Conservation (phyloP, 192 early-diverging fungal genomes). For the Linnemannia exigua region DNA sequence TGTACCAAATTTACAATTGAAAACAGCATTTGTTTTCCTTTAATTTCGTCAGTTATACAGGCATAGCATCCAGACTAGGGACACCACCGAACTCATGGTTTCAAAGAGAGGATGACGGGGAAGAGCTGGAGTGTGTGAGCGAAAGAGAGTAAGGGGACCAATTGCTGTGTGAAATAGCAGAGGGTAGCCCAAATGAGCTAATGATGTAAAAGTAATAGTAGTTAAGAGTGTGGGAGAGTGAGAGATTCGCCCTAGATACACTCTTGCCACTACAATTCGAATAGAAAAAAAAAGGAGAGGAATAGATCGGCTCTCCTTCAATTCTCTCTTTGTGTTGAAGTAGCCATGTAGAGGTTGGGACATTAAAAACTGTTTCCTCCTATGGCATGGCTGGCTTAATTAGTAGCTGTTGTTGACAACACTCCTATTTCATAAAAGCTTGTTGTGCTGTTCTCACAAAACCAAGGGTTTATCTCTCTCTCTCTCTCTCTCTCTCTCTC, state of each 20-base stretch:
- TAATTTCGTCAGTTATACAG: background rate
- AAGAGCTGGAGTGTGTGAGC: background rate
- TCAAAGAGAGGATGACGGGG: background rate
- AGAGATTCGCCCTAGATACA: background rate
- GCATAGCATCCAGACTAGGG: background rate
- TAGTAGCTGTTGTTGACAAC: no score
- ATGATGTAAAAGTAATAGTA: background rate
- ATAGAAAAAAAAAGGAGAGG: background rate
- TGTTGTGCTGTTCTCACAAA: background rate
- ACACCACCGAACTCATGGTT: background rate
- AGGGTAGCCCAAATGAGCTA: no score
- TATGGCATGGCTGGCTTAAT: no score
- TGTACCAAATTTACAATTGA: no score
- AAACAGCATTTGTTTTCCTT: no score
- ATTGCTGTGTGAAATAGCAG: no score
- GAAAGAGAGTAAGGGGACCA: background rate
- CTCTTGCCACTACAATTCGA: background rate
- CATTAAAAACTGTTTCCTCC: no score
- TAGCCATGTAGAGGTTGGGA: no score
- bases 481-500: no score
- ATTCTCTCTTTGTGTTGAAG: background rate
- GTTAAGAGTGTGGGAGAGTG: background rate
- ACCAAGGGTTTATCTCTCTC: background rate
- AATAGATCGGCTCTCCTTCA: conserved; percentile 7
- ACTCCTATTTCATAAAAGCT: no score